Percentiles rank a stretch among this genome's conserved stretches.
These are phyloP conservation scores for Bacterosira constricta DNA, from an alignment of 108 stramenopile species.

Conservation along the genomic window DNA sequence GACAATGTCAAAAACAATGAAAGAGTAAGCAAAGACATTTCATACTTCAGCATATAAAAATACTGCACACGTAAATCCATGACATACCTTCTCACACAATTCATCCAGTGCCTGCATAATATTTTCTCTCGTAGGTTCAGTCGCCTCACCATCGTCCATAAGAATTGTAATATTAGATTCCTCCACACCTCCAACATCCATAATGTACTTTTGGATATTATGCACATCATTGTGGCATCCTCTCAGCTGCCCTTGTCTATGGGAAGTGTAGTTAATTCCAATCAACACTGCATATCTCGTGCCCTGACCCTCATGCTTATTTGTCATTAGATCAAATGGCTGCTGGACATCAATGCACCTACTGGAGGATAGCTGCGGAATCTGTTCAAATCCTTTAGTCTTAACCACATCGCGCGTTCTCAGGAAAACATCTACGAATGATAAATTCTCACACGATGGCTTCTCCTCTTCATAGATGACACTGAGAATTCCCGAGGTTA, in stretches of 20 bases:
- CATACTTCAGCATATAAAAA: background rate
- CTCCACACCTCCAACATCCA: background rate
- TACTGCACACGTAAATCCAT: background rate
- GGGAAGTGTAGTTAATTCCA: constrained; percentile 28
- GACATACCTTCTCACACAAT: background rate
- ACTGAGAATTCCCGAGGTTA: constrained; percentile 78
- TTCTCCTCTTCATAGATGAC: constrained; percentile 58
- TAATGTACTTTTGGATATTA: constrained; percentile 25
- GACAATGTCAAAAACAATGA: too few species aligned
- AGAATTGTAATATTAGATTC: constrained; percentile 9
- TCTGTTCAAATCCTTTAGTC: constrained; percentile 56
- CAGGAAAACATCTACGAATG: constrained; percentile 65
- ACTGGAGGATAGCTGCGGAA: constrained; percentile 68
- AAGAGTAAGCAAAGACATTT: too few species aligned
- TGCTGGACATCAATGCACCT: background rate
- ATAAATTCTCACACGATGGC: constrained; percentile 35
- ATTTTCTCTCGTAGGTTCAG: constrained; percentile 16
- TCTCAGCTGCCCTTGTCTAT: constrained; percentile 16
- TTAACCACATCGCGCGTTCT: constrained; percentile 51
- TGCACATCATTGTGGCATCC: constrained; percentile 35
- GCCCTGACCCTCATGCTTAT: background rate
- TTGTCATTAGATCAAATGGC: constrained; percentile 3
- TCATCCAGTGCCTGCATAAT: constrained; percentile 18
- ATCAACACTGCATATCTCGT: constrained; percentile 10
- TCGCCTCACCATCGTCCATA: constrained; percentile 17